Evolutionary conservation across 2,329 filamentous ascomycete genomes (phyloP), one percentile per base, ranked within the genome.

Genomic region (Nigrospora oryzae): DNA sequence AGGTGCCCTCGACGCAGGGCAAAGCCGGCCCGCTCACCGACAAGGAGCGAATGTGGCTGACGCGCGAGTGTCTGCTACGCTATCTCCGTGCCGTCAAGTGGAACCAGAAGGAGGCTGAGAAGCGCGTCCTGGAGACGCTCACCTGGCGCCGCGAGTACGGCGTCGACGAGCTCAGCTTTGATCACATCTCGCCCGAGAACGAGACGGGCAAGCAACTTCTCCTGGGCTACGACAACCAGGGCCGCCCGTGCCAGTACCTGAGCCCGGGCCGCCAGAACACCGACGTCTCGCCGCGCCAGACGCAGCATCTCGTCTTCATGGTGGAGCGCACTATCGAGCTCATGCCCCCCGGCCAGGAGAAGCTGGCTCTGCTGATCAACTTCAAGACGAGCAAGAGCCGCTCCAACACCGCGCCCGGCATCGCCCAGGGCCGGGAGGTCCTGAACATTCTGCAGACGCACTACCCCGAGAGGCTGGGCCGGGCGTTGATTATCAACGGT

Each of bases 221-320:
- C 46, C 66, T 93, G 16, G 93, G 93, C 36, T 98, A 82, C 65
- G 93, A 98, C 68, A 86, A 84, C 47, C 72, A 88, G 49, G 85
- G 77, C 41, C 76, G 91, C n/a, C 89, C 90, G 2, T 96, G 90
- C 63, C 80, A 93, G 58, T 96, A 96, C 67, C 77, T 98, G 48
- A 84, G 86, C 61, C 93, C 93, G 2, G 87, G 84, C 31, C 82
- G 84, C 53, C 93, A 98, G 69, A 98, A 98, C 71, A 97, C 93
- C 1, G 84, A 94, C 54, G 77, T 82, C 46, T 86, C 82, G 49
- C 86, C 89, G 34, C 79, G 88, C 55, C 93, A 97, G 68, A 83
- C 95, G 45, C 83, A 98, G 66, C 90, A 97, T 63, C 71, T 98
- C 49, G 89, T 96, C 43, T 98, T 86, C 70, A 96, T 97, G 90